These are phyloP conservation scores for Eragrostis curvula DNA, from an alignment of 176 grass and related monocot genomes.

Conservation along the genomic window DNA sequence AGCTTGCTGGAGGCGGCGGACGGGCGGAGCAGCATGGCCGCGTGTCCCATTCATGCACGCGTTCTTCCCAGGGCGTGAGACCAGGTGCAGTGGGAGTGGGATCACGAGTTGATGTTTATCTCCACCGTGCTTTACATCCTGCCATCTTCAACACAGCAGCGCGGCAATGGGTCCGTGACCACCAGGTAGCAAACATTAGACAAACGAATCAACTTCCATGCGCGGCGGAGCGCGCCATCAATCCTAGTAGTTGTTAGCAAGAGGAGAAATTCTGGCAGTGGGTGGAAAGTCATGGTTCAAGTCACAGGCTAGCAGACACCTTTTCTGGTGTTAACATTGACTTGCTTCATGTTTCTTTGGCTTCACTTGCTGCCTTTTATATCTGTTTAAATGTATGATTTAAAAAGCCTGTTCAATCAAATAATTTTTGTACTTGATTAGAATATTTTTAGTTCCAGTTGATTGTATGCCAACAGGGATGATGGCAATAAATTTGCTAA, in stretches of 20 bases:
- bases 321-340: neutral
- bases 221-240: too few species aligned
- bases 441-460: neutral
- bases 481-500: neutral
- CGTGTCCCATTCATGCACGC: too few species aligned
- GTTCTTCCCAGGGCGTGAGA: too few species aligned
- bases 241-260: neutral
- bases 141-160: too few species aligned
- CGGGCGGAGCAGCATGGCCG: too few species aligned
- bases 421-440: neutral
- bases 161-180: too few species aligned
- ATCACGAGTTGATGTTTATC: too few species aligned
- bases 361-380: neutral
- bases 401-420: neutral
- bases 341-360: slow-evolving; percentile 1
- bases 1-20: too few species aligned
- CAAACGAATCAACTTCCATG: too few species aligned
- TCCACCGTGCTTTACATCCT: too few species aligned
- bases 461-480: slow-evolving; percentile 8
- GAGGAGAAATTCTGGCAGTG: neutral
- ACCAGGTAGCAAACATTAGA: too few species aligned
- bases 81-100: too few species aligned
- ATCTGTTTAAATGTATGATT: neutral
- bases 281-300: neutral
- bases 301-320: neutral